Evolutionary conservation across 1,284 basidiomycete species (phyloP).

Genomic region (Pseudomicrostroma phylloplanum): DNA sequence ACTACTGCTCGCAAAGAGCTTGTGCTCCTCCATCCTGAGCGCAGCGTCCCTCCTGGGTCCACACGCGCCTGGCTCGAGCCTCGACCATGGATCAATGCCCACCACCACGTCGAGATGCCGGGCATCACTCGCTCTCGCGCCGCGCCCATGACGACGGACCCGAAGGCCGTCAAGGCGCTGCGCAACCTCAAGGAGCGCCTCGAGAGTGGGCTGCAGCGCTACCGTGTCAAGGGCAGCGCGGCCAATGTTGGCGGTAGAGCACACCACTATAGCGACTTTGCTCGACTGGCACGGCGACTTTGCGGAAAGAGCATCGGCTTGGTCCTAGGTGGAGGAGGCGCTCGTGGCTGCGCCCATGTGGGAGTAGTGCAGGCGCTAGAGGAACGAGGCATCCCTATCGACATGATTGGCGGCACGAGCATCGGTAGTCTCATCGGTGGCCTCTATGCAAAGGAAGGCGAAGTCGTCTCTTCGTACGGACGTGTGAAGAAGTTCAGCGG

Average conservation of each 20-base stretch:
- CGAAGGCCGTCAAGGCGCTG: conserved; percentile 76
- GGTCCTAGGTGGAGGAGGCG: conserved; percentile 91
- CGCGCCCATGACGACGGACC: conserved; percentile 55
- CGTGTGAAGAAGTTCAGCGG: conserved; percentile 86
- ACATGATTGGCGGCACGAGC: conserved; percentile 72
- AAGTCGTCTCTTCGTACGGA: conserved; percentile 76
- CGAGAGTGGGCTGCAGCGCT: conserved; percentile 79
- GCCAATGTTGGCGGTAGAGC: conserved; percentile 59
- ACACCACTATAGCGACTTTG: conserved; percentile 83
- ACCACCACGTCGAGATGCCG: conserved; percentile 80
- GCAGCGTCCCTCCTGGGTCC: conserved; percentile 79
- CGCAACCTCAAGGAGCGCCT: conserved; percentile 76
- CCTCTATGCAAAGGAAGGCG: conserved; percentile 86
- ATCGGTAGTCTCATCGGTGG: conserved; percentile 90
- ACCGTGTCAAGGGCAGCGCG: conserved; percentile 33
- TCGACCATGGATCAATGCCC: conserved; percentile 88
- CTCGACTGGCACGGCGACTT: conserved; percentile 78
- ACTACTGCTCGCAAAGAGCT: conserved; percentile 96
- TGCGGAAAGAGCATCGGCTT: conserved; percentile 90
- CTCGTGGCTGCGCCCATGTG: conserved; percentile 86
- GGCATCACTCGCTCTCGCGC: conserved; percentile 54
- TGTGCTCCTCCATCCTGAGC: conserved; percentile 84
- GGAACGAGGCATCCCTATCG: conserved; percentile 86
- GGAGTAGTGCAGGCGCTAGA: conserved; percentile 84
- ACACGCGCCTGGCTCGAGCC: conserved; percentile 87